phyloP scores from a whole-genome alignment of 148 eudicot species.

The Chenopodium formosanum region DNA sequence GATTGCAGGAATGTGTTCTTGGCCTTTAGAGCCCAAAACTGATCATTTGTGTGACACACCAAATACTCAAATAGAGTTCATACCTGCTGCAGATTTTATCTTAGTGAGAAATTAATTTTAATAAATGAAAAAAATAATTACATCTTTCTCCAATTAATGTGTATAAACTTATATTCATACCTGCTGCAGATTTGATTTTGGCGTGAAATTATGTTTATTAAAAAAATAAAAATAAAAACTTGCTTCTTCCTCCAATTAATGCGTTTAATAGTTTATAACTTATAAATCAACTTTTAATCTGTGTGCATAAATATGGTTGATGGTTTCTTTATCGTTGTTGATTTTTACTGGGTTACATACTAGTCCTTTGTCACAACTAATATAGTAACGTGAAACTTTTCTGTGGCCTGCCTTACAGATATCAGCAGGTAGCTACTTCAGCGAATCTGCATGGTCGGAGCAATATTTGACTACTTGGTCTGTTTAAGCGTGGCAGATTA shows the following conservation, averaged over 20 bases:
- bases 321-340: too few species aligned
- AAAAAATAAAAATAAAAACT: too few species aligned
- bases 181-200: constrained; percentile 65
- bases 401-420: constrained; percentile 31
- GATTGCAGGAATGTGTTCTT: constrained; percentile 53
- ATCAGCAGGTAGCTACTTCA: constrained; percentile 57
- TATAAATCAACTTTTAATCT: too few species aligned
- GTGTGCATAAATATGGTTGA: too few species aligned
- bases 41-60: constrained; percentile 64
- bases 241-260: not conserved
- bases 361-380: not conserved
- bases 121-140: too few species aligned
- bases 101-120: constrained; percentile 37
- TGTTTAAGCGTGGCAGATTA: constrained; percentile 37
- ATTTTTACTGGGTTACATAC: too few species aligned
- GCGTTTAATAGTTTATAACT: too few species aligned
- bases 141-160: not conserved
- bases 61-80: constrained; percentile 69
- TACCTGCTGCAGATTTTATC: constrained; percentile 61
- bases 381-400: not conserved
- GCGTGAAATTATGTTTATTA: constrained; percentile 34
- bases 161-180: constrained; percentile 25
- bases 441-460: constrained; percentile 38
- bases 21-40: constrained; percentile 53
- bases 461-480: constrained; percentile 40